A percentile compares a stretch with the other conserved stretches of the same genome.
Conservation (phyloP, 2,329 filamentous ascomycete species). For the Microascus cirrosus region DNA sequence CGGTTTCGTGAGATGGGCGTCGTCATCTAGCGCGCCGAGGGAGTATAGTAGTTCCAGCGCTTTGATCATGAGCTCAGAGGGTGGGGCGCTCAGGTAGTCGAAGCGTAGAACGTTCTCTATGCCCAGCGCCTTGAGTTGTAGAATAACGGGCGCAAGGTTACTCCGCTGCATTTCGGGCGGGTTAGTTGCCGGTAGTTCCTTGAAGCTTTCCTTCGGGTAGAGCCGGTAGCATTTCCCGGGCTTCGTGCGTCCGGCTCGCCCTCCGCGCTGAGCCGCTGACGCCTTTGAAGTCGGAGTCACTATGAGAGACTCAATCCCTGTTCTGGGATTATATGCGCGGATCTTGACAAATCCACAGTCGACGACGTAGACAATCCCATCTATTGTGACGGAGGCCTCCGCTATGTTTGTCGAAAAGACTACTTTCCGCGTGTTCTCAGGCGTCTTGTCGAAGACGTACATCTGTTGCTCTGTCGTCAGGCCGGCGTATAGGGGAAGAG, state of each 20-base stretch:
- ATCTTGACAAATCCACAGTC: conserved; percentile 89
- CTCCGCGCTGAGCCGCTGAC: conserved; percentile 82
- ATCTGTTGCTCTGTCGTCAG: conserved; percentile 86
- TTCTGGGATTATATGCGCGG: conserved; percentile 70
- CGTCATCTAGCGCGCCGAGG: conserved; percentile 75
- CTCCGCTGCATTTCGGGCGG: conserved; percentile 86
- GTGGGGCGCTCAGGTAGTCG: conserved; percentile 77
- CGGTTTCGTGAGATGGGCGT: conserved; percentile 81
- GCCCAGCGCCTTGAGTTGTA: conserved; percentile 89
- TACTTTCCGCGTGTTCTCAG: conserved; percentile 76
- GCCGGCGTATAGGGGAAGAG: conserved; percentile 76
- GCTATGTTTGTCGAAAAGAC: conserved; percentile 94
- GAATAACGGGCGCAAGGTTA: conserved; percentile 75
- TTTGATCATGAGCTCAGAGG: conserved; percentile 72
- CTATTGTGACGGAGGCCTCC: conserved; percentile 90
- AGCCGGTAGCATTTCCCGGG: conserved; percentile 91
- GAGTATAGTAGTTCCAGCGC: conserved; percentile 83
- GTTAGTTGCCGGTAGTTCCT: conserved; percentile 55
- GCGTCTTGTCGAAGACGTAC: conserved; percentile 80
- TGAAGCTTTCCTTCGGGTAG: conserved; percentile 68
- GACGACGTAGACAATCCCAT: conserved; percentile 82
- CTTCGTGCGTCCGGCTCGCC: conserved; percentile 77
- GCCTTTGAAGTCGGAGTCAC: conserved; percentile 78
- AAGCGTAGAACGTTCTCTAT: conserved; percentile 92
- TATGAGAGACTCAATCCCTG: conserved; percentile 80